Evolutionary conservation across 2,329 filamentous ascomycete species (phyloP), one percentile per base, ranked within the genome.

Genomic region (Celoporthe dispersa): DNA sequence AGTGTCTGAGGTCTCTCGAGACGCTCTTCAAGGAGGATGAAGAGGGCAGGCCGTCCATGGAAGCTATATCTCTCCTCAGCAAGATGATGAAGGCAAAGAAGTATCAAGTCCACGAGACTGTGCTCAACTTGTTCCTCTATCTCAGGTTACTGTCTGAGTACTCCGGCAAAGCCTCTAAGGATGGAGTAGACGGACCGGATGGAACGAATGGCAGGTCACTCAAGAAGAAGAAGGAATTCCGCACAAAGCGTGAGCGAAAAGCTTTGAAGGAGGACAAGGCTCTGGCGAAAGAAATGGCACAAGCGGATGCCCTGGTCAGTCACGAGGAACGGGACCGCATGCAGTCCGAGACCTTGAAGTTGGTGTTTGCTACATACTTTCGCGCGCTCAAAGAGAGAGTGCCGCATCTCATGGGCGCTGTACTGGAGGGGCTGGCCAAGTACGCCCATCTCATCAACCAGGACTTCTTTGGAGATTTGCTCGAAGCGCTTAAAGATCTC

Each of bases 381-480:
- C 91, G 94, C 66, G 95, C 98, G 68, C 84, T 99, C 59, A 98
- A 98, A 83, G 86, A 90, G 67, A 90, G 94, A 35, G 87, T 89
- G 33, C 91, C 93, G 19, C 89, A 92, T 74, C 88, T 99, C 25
- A 98, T 98, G 93, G 96, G 96, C n/a, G 94, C 95, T 19, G 94
- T 98, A 0, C 87, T 99, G 6, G 96, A 98, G 83, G 96, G 96
- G 37, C 84, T 99, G 31, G 94, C 95, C 65, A 94, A 94, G 78
- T 99, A 97, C 78, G 91, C 94, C 3, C 96, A 98, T 79, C 87
- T 99, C 71, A 99, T 99, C 85, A 99, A 99, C 82, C 94, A 99
- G 78, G 94, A 99, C 78, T 98, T 99, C 84, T 99, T 99, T 76
- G 96, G 95, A 37, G 96, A 99, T 78, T 86, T 99, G 39, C 88